Conservation (phyloP, 345 rosid genomes). For the Gossypium sturtianum region DNA sequence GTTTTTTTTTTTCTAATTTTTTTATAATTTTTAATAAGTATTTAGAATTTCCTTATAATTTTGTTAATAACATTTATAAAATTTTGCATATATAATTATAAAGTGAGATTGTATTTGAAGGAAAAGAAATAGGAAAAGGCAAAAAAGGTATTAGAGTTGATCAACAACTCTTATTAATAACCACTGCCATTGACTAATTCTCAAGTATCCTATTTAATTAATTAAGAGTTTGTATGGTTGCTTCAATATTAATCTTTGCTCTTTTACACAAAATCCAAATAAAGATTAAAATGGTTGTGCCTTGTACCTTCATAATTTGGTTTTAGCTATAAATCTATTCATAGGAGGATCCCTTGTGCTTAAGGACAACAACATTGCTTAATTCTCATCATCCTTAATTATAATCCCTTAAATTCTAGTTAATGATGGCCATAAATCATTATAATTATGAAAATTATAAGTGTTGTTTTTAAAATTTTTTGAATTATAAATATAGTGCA, state of each 20-base stretch:
- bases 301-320: not conserved
- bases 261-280: not conserved
- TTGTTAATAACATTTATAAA: no score
- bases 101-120: no score
- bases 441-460: no score
- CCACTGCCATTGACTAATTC: not conserved
- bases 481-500: no score
- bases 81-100: no score
- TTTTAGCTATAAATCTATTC: not conserved
- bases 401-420: not conserved
- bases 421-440: no score
- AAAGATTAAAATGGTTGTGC: not conserved
- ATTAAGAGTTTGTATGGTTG: not conserved
- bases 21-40: no score
- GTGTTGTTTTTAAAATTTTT: not conserved
- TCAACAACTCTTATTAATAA: not conserved
- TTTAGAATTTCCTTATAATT: no score
- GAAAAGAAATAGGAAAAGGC: no score
- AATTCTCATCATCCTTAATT: not conserved
- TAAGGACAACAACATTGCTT: not conserved
- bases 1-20: no score
- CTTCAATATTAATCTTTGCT: not conserved
- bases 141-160: not conserved
- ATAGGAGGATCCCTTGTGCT: not conserved
- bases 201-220: not conserved